These are phyloP conservation scores for Diaporthe helianthi DNA, from an alignment of 2,329 filamentous ascomycete genomes.

Conservation along the genomic window DNA sequence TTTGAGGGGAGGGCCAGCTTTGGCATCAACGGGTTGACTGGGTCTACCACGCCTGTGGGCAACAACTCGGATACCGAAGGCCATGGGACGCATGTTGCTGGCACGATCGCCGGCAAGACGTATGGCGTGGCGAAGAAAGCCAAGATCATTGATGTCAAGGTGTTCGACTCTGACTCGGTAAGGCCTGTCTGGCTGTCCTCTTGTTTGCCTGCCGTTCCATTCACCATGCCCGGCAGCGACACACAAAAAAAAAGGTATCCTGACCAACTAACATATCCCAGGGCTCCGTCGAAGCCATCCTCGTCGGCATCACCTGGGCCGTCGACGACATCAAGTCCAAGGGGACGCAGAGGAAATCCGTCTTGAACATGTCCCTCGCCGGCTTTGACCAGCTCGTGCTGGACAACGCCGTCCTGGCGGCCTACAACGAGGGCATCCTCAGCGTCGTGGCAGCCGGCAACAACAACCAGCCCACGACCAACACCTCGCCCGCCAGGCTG, in stretches of 20 bases:
- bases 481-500: slow-evolving; percentile 56
- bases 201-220: neutral
- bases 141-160: slow-evolving; percentile 44
- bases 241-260: too few relatives aligned
- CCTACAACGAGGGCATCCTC: slow-evolving; percentile 46
- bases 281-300: slow-evolving; percentile 30
- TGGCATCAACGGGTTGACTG: slow-evolving; percentile 40
- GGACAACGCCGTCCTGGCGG: slow-evolving; percentile 33
- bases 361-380: neutral
- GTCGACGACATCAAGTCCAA: slow-evolving; percentile 37
- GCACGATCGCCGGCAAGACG: slow-evolving; percentile 41
- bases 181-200: neutral
- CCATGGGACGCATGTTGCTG: slow-evolving; percentile 45
- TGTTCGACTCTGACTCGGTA: slow-evolving; percentile 35
- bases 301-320: slow-evolving; percentile 37
- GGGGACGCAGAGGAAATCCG: neutral
- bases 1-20: slow-evolving; percentile 42
- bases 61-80: slow-evolving; percentile 40
- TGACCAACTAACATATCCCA: neutral
- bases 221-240: neutral
- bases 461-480: slow-evolving; percentile 34
- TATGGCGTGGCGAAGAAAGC: slow-evolving; percentile 44
- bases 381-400: neutral
- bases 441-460: slow-evolving; percentile 53
- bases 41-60: neutral